Percentiles rank a stretch among this genome's conserved stretches.
phyloP scores from a whole-genome alignment of 257 asterid genomes.

The Nicotiana knightiana region DNA sequence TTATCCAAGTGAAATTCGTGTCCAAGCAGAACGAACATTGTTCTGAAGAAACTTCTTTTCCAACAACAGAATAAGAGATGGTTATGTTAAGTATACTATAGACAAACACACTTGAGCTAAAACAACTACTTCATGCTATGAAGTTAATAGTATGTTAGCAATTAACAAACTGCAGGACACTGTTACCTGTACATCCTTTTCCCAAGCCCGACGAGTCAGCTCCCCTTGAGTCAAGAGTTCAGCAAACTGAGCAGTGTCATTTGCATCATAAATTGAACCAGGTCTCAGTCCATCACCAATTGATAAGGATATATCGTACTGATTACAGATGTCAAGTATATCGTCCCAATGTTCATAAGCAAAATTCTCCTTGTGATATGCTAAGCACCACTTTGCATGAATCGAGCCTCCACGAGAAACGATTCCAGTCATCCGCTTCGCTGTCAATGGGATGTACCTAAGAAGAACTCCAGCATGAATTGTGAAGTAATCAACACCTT shows the following conservation, averaged over 20 bases:
- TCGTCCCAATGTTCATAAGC: conserved; percentile 99
- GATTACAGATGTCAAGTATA: conserved; percentile 84
- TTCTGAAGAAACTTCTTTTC: neutral
- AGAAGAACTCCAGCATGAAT: conserved; percentile 95
- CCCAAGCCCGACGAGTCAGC: conserved; percentile 90
- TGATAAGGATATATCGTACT: conserved; percentile 79
- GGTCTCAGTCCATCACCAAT: conserved; percentile 98
- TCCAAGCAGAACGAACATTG: too few species aligned
- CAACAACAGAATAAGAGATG: neutral
- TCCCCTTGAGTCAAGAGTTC: conserved; percentile 97
- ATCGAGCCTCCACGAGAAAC: conserved; percentile 98
- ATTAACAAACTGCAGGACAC: neutral
- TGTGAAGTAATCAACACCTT: conserved; percentile 94
- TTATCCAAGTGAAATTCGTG: too few species aligned
- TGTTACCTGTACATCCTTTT: conserved; percentile 88
- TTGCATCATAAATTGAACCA: conserved; percentile 92
- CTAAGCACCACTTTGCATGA: conserved; percentile 96
- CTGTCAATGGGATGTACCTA: conserved; percentile 85
- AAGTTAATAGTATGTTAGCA: neutral
- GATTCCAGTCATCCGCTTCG: conserved; percentile 88
- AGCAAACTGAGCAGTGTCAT: conserved; percentile 90
- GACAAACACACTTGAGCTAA: neutral
- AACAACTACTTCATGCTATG: neutral
- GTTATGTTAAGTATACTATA: neutral
- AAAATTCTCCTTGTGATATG: conserved; percentile 89